Evolutionary conservation across 192 early-diverging fungal genomes (phyloP).

Genomic region (Lobosporangium transversale): DNA sequence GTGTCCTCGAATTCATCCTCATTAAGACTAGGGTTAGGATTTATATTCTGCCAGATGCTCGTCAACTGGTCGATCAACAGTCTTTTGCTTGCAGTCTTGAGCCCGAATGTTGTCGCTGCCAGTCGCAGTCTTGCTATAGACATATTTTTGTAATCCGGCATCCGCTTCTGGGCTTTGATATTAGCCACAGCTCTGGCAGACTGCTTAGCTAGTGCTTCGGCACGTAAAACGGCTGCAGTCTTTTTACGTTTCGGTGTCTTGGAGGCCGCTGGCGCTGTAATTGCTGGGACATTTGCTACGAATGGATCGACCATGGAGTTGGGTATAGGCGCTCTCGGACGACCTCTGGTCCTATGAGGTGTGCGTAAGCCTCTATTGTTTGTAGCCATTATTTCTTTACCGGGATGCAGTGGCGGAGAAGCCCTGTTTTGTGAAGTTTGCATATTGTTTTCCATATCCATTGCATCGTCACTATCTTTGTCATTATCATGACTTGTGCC

Average conservation of each 20-base stretch:
- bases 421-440: too few relatives aligned
- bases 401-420: background rate
- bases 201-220: slow-evolving; percentile 17
- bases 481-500: background rate
- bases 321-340: background rate
- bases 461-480: background rate
- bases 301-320: background rate
- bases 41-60: slow-evolving; percentile 18
- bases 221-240: background rate
- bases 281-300: too few relatives aligned
- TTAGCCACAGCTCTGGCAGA: slow-evolving; percentile 17
- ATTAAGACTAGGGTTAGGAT: background rate
- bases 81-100: slow-evolving; percentile 21
- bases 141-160: slow-evolving; percentile 28
- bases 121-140: slow-evolving; percentile 13
- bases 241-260: slow-evolving; percentile 10
- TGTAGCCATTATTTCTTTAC: too few relatives aligned
- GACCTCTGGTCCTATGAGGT: background rate
- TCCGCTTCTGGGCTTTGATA: slow-evolving; percentile 3
- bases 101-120: slow-evolving; percentile 24
- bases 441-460: slow-evolving; percentile 5
- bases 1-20: background rate
- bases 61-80: slow-evolving; percentile 27
- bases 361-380: background rate
- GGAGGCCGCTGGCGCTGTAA: background rate